Evolutionary conservation across 2,329 filamentous ascomycete species (phyloP), one percentile per base, ranked within the genome.

Genomic region (Fusarium fujikuroi): DNA sequence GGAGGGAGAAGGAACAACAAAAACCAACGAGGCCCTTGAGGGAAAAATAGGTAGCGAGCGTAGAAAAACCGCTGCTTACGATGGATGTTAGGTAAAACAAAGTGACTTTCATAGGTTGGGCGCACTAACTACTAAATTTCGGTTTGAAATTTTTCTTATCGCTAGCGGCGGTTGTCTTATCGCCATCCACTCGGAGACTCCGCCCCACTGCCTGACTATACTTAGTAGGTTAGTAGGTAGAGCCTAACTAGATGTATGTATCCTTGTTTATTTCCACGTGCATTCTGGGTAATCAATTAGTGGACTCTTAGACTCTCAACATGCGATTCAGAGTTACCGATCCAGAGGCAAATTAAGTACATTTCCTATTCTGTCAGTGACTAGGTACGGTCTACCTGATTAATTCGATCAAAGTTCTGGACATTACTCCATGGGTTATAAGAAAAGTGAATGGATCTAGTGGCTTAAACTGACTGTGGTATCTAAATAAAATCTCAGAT

Each of bases 11-110:
- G 60, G 43, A 47, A 65, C n/a, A 63, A 71, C 43, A 70, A 77
- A 74, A 77, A 71, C 74, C 65, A 74, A 75, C 75, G 70, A 76
- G 75, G 73, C 76, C 75, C 76, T 75, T 76, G 69, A 60, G 60
- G 52, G 59, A 43, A 63, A 71, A 36, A 52, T 19, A 52, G 32
- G 49, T 47, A 73, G 72, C 66, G 66, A 75, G 64, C 69, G 73
- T 75, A 46, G 40, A 75, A 70, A 63, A 75, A 70, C 46, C 60
- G 72, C 68, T 75, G 72, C 72, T 74, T 74, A 73, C 72, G 61
- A 67, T 73, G 66, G 65, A 67, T 73, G 66, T 66, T 58, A 70
- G 53, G 60, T 65, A 65, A 53, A 69, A 59, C 50, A 60, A 44
- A 58, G 63, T 50, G 54, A 50, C 47, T 68, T 74, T 68, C 66